Conservation (phyloP, 164 flowering plant genomes). For the Annona cherimola region DNA sequence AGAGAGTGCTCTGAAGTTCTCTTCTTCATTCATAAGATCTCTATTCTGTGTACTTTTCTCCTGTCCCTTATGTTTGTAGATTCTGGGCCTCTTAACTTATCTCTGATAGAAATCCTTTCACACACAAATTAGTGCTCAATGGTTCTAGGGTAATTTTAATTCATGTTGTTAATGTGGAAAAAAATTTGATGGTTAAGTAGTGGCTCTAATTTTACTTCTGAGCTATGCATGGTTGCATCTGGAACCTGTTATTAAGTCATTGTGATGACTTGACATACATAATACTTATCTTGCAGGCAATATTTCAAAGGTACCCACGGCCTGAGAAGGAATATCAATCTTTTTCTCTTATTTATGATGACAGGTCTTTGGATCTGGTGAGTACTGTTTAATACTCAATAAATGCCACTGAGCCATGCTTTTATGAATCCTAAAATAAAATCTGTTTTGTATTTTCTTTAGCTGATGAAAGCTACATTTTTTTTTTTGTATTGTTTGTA, state of each 20-base stretch:
- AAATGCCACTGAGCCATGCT: background rate
- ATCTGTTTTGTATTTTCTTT: background rate
- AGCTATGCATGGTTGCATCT: background rate
- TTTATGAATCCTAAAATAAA: background rate
- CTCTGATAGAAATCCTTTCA: background rate
- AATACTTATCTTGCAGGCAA: slow-evolving; percentile 49
- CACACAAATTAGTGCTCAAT: background rate
- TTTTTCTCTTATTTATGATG: slow-evolving; percentile 72
- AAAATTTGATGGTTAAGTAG: background rate
- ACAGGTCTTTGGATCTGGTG: slow-evolving; percentile 88
- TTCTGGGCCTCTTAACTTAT: too few relatives aligned
- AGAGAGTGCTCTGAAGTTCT: too few relatives aligned
- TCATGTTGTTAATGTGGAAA: too few relatives aligned
- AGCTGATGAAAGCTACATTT: background rate
- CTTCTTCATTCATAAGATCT: too few relatives aligned
- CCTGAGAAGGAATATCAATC: slow-evolving; percentile 96
- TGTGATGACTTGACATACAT: background rate
- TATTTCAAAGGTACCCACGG: slow-evolving; percentile 85
- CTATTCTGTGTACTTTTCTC: too few relatives aligned
- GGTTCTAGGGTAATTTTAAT: too few relatives aligned
- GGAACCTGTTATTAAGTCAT: background rate
- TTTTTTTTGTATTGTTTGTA: background rate
- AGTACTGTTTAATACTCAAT: slow-evolving; percentile 15
- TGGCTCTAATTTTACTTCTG: background rate
- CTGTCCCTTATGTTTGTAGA: too few relatives aligned